These are phyloP conservation scores for Tubosaeta sp. DNA, from an alignment of 768 basidiomycete genomes.

Conservation along the genomic window DNA sequence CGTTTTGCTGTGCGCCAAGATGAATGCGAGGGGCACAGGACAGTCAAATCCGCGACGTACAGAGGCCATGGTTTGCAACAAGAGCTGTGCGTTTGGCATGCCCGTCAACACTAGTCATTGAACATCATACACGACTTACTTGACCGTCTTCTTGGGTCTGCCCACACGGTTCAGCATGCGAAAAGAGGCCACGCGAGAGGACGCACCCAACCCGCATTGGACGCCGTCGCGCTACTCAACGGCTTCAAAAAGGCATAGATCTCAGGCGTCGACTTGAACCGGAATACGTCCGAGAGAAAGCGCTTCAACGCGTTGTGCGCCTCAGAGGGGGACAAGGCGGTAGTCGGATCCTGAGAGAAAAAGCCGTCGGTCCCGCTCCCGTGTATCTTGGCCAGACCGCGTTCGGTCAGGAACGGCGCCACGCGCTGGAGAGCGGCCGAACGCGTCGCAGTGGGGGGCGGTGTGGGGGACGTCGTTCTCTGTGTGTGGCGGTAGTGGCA, in stretches of 20 bases:
- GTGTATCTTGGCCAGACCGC: conserved; percentile 41
- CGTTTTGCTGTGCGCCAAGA: conserved; percentile 39
- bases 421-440: conserved; percentile 24
- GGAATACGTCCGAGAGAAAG: conserved; percentile 42
- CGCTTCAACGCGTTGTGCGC: conserved; percentile 42
- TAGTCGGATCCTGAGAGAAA: conserved; percentile 31
- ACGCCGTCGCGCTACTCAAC: conserved; percentile 36
- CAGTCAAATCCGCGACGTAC: conserved; percentile 20
- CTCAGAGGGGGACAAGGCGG: conserved; percentile 40
- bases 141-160: conserved; percentile 50
- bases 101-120: no score
- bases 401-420: conserved; percentile 42
- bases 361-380: conserved; percentile 42
- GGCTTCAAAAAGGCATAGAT: conserved; percentile 42
- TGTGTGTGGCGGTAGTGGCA: conserved; percentile 42
- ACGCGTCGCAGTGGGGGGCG: conserved; percentile 7
- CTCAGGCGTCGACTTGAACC: conserved; percentile 38
- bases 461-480: background rate
- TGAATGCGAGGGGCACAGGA: background rate
- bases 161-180: background rate
- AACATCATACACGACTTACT: conserved; percentile 28
- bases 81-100: conserved; percentile 33
- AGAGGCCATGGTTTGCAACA: conserved; percentile 36
- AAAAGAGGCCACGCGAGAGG: background rate
- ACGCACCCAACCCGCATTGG: conserved; percentile 41